Evolutionary conservation across 176 grass and related monocot species (phyloP), one percentile per base, ranked within the genome.

Genomic region (Thalia dealbata): DNA sequence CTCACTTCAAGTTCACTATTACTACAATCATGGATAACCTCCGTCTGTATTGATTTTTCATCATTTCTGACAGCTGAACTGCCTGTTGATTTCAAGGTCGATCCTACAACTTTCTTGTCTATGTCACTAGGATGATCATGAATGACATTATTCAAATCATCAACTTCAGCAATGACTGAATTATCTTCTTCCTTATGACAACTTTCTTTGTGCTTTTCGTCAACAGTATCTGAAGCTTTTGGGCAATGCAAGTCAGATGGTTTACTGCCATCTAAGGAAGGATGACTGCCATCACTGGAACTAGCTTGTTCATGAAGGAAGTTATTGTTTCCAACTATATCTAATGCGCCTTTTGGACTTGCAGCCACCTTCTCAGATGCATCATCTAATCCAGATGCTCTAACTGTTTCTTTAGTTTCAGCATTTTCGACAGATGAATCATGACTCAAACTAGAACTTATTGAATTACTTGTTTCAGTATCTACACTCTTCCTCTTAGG

Each of bases 81-180:
- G 76, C 73, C 79, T 58, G 73, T 27, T 77, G 66, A 87, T 48
- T 60, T 65, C 62, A 43, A 72, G 64, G 61, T 75, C 26, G 71
- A 27, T 83, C 72, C 50, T 77, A 83, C 73, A 70, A 87, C 68
- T 84, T 82, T 71, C 73, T 91, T 74, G 75, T 52, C 27, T 44
- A 68, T 13, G 43, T 68, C 65, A 18, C 38, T 30, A 45, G 19
- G 35, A 68, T 8, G 10, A 44, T 21, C 35, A 68, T 22, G 19
- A 61, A 55, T 12, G 59, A 68, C 79, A 74, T 24, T 82, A 50
- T 77, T 70, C 10, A 51, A 15, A 28, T 76, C 55, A 61, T 82
- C 79, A 71, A 79, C 16, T 67, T 64, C 76, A 70, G 72, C 69
- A 48, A 69, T 78, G 67, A 58, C 70, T 62, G 73, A 87, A 82